Percentiles rank a stretch among this genome's conserved stretches.
Conservation (phyloP, 805 yeast genomes). For the Metschnikowia gelsemii region DNA sequence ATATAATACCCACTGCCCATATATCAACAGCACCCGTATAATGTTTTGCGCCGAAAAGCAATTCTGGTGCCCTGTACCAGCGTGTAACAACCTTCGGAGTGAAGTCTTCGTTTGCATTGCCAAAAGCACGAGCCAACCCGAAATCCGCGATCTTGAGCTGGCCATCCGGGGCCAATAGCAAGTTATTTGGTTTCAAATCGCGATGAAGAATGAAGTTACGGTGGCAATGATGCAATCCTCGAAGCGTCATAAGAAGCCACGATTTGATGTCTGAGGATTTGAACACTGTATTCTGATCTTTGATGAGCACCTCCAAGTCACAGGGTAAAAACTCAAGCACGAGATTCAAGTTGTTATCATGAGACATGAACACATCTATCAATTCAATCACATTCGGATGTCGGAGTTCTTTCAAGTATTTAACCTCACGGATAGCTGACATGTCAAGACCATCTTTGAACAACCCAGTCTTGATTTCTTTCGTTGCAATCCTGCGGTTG, state of each 20-base stretch:
- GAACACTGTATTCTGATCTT: slow-evolving; percentile 73
- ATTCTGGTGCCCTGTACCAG: slow-evolving; percentile 89
- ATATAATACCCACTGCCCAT: slow-evolving; percentile 58
- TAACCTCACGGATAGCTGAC: slow-evolving; percentile 95
- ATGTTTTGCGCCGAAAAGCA: slow-evolving; percentile 45
- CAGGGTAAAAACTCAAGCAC: slow-evolving; percentile 93
- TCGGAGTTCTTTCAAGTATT: slow-evolving; percentile 76
- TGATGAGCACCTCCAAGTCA: slow-evolving; percentile 86
- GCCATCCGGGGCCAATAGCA: slow-evolving; percentile 84
- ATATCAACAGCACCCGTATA: slow-evolving; percentile 46
- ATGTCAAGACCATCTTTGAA: slow-evolving; percentile 96
- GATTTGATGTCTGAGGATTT: slow-evolving; percentile 85
- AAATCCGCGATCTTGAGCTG: slow-evolving; percentile 94
- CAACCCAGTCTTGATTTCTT: slow-evolving; percentile 90
- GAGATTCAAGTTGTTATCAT: slow-evolving; percentile 64
- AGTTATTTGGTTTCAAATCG: slow-evolving; percentile 89
- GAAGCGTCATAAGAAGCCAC: slow-evolving; percentile 90
- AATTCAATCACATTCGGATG: slow-evolving; percentile 81
- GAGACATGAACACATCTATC: slow-evolving; percentile 74
- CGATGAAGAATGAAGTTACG: slow-evolving; percentile 87
- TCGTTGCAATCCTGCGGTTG: slow-evolving; percentile 74
- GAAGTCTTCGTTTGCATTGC: slow-evolving; percentile 67
- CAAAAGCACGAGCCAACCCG: slow-evolving; percentile 86
- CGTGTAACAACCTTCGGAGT: slow-evolving; percentile 95
- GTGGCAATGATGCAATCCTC: slow-evolving; percentile 96